Base-by-base conservation (phyloP, 2,329 filamentous ascomycete species). In the Nigrospora sphaerica region DNA sequence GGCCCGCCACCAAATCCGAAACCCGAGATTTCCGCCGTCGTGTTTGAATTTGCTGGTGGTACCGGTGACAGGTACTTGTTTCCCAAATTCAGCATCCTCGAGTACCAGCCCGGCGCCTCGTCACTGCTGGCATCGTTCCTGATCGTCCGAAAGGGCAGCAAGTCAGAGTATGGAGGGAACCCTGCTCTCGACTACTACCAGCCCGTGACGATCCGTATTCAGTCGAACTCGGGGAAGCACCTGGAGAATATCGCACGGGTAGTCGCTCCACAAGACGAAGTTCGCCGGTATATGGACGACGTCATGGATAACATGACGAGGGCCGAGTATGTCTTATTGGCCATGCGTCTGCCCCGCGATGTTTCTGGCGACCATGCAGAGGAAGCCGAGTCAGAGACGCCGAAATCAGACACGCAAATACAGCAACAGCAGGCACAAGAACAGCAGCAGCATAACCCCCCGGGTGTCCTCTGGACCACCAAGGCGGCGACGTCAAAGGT, bases 41-140 rank as follows among this genome's bases (percentile, higher is more conserved):
- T 85, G 1, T 78, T 89, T 50, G 83, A 88, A 54, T 88, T 88
- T 61, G 62, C 70, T 6, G 77, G 77, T 40, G 82, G 82, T 32
- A 80, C 71, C 3, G 86, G 85, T 39, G 87, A 92, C 61, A 78
- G 86, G 23, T 91, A 87, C 60, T 68, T 88, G 41, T 91, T 93
- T 52, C 88, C 88, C 2, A 86, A 83, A 54, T 85, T 86, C 59
- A 86, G 83, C 62, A 84, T 92, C 32, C 63, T 92, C 42, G 86
- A 93, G 60, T 83, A 80, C 57, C 68, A 83, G 2, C 59, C 69
- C 11, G 64, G 70, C 4, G 77, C 78, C 2, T 77, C 80, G 43
- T 75, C 82, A 47, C 76, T 87, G 2, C 75, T 89, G 38, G 83
- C 83, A 3, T 91, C 86, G 1, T 93, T 92, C 58, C 70, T 93